A percentile compares a stretch with the other conserved stretches of the same genome.
Conservation (phyloP, 2,329 filamentous ascomycete species). For the Microthyrium microscopicum region DNA sequence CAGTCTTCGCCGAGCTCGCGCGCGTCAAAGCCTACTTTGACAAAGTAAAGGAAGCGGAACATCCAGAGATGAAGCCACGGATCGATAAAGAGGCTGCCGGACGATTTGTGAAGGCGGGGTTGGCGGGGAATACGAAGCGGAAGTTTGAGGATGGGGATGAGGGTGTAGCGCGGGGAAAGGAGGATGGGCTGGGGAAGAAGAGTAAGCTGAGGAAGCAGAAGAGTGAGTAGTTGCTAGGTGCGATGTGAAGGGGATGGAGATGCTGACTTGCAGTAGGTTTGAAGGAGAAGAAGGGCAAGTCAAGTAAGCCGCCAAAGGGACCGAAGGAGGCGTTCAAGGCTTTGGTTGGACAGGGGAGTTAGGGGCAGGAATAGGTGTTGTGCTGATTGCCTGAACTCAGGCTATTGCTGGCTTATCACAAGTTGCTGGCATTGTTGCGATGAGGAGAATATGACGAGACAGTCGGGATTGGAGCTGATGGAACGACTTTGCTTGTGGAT, state of each 20-base stretch:
- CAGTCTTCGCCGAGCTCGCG: constrained; percentile 70
- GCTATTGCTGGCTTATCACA: no score
- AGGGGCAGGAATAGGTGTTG: no score
- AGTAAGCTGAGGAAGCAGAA: neutral
- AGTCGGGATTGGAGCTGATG: no score
- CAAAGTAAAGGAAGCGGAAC: constrained; percentile 71
- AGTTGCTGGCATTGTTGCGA: no score
- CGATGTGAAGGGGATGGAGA: neutral
- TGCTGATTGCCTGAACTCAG: no score
- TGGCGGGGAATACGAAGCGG: constrained; percentile 6
- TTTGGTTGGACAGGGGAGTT: no score
- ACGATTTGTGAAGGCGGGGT: constrained; percentile 5
- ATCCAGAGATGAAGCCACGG: constrained; percentile 42
- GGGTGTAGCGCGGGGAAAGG: constrained; percentile 3
- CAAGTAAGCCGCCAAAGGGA: no score
- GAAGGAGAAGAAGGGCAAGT: no score
- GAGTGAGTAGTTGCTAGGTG: neutral
- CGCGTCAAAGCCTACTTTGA: constrained; percentile 82
- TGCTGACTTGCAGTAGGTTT: neutral
- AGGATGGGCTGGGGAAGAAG: constrained; percentile 1
- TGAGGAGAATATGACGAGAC: no score
- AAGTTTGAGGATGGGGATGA: constrained; percentile 3
- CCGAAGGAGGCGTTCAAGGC: no score
- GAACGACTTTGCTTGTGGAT: no score
- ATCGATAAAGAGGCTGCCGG: constrained; percentile 8